A percentile compares a stretch with the other conserved stretches of the same genome.
Evolutionary conservation across 1,284 basidiomycete genomes (phyloP).

Genomic region (Gomphus bonarii): DNA sequence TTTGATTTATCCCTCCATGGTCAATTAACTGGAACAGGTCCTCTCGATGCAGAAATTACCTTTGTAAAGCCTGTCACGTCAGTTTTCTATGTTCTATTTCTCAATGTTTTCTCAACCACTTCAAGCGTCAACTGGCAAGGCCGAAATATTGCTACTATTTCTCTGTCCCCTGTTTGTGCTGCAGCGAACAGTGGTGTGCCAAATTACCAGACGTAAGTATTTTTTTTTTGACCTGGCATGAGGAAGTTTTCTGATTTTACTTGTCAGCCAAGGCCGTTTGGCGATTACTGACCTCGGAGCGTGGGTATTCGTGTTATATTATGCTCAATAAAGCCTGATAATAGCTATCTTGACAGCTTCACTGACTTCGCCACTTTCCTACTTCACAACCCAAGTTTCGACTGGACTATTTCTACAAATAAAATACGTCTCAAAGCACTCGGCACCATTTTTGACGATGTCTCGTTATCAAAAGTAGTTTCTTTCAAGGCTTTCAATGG

Average conservation of each 20-base stretch:
- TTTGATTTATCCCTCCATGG: slow-evolving; percentile 51
- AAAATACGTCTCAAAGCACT: slow-evolving; percentile 56
- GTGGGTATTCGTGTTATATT: slow-evolving; percentile 23
- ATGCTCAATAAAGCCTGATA: not conserved
- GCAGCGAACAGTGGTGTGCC: slow-evolving; percentile 60
- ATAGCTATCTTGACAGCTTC: slow-evolving; percentile 32
- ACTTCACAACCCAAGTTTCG: slow-evolving; percentile 55
- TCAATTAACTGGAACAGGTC: slow-evolving; percentile 50
- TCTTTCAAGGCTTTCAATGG: slow-evolving; percentile 65
- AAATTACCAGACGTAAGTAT: slow-evolving; percentile 36
- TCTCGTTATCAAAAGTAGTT: slow-evolving; percentile 53
- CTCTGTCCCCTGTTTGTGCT: slow-evolving; percentile 61
- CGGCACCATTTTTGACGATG: slow-evolving; percentile 59
- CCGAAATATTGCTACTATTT: slow-evolving; percentile 54
- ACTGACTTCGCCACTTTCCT: slow-evolving; percentile 59
- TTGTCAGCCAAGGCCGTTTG: slow-evolving; percentile 27
- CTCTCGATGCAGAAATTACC: slow-evolving; percentile 53
- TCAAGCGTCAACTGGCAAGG: slow-evolving; percentile 56
- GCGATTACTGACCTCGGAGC: slow-evolving; percentile 40
- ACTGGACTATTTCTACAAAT: slow-evolving; percentile 61
- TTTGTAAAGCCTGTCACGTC: slow-evolving; percentile 47
- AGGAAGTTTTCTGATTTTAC: not conserved
- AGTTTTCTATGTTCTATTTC: slow-evolving; percentile 17
- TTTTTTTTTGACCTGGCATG: slow-evolving; percentile 7
- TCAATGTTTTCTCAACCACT: not conserved